Percentiles rank a stretch among this genome's conserved stretches.
These are phyloP conservation scores for Hypoxylon sp. DNA, from an alignment of 2,329 filamentous ascomycete genomes.

Conservation along the genomic window DNA sequence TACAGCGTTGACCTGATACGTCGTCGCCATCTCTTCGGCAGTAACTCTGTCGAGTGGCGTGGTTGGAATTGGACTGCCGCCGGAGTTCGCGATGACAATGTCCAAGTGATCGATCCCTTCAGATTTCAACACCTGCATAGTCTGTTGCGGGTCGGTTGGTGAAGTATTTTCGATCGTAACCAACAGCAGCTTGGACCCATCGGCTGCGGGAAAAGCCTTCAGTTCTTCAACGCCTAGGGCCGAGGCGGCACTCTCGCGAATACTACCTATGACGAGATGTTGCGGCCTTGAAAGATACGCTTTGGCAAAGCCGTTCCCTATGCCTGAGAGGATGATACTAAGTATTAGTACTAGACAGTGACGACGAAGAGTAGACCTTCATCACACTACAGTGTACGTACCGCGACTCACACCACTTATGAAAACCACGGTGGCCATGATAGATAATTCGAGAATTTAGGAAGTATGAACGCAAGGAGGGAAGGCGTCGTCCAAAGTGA, in stretches of 20 bases:
- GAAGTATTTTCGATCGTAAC: conserved; percentile 53
- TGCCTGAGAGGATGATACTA: conserved; percentile 47
- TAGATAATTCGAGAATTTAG: conserved; percentile 16
- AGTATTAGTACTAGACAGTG: conserved; percentile 19
- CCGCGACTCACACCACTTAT: conserved; percentile 31
- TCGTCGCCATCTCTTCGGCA: conserved; percentile 46
- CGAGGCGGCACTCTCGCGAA: conserved; percentile 52
- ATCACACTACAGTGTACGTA: conserved; percentile 14
- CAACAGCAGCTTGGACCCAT: conserved; percentile 52
- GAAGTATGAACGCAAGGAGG: conserved; percentile 13
- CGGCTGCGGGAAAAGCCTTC: conserved; percentile 45
- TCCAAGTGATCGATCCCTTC: conserved; percentile 54
- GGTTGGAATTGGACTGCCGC: conserved; percentile 46
- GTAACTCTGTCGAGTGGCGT: conserved; percentile 53
- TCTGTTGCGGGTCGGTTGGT: conserved; percentile 49
- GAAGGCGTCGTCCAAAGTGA: background rate
- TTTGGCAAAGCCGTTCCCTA: conserved; percentile 53
- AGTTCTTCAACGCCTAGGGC: conserved; percentile 50
- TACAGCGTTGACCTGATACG: conserved; percentile 52
- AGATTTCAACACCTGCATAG: conserved; percentile 48
- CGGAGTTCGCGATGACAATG: conserved; percentile 58
- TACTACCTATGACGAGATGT: conserved; percentile 58
- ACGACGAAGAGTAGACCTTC: conserved; percentile 7
- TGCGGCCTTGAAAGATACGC: conserved; percentile 56
- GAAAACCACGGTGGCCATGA: conserved; percentile 32